Conservation (phyloP, 768 basidiomycete species). For the Sporobolomyces roseus region DNA sequence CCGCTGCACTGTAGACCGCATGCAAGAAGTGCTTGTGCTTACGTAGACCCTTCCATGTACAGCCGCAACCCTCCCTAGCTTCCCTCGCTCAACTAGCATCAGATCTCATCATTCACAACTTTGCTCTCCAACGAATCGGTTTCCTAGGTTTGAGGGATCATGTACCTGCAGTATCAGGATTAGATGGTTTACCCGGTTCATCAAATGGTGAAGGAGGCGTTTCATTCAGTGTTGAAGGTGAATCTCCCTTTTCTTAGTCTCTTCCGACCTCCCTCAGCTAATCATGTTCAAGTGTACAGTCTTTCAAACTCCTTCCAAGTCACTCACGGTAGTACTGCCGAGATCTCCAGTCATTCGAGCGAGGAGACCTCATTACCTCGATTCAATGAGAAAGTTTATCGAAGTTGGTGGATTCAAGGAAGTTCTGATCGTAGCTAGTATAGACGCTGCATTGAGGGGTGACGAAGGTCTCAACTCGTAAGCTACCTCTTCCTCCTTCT, state of each 20-base stretch:
- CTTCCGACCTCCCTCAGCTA: background rate
- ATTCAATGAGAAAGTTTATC: conserved; percentile 3
- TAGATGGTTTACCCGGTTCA: conserved; percentile 2
- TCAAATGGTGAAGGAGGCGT: background rate
- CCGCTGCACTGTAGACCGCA: background rate
- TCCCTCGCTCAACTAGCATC: conserved; percentile 31
- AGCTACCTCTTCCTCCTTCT: background rate
- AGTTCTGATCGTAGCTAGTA: conserved; percentile 26
- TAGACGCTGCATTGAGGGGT: conserved; percentile 25
- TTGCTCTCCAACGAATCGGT: conserved; percentile 16
- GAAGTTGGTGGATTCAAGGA: conserved; percentile 7
- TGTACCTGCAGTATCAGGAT: conserved; percentile 23
- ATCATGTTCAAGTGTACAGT: background rate
- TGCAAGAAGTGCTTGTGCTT: no score
- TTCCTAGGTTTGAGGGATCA: conserved; percentile 27
- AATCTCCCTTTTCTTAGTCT: background rate
- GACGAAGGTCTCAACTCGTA: conserved; percentile 32
- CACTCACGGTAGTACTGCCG: conserved; percentile 33
- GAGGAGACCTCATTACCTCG: conserved; percentile 22
- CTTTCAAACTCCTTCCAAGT: background rate
- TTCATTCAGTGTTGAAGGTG: conserved; percentile 30
- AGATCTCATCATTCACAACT: conserved; percentile 30
- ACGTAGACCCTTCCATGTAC: background rate
- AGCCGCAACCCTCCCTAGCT: conserved; percentile 38
- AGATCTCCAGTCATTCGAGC: conserved; percentile 36